Evolutionary conservation across 306 rosid genomes (phyloP).

Genomic region (Cajanus cajan): DNA sequence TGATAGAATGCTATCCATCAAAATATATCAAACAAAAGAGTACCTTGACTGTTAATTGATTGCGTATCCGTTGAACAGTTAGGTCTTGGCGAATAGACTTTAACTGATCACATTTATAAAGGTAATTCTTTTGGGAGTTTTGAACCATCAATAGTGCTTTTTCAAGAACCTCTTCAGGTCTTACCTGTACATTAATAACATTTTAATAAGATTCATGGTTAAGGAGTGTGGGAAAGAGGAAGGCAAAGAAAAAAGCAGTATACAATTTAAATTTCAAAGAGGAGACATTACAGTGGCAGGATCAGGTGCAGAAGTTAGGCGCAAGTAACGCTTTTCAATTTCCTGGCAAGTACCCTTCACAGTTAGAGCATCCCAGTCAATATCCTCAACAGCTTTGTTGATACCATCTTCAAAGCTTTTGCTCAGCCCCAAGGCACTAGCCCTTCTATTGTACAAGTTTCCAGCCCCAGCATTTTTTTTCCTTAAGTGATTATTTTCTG

Average conservation of each 20-base stretch:
- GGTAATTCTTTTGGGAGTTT: constrained; percentile 86
- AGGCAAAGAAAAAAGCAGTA: constrained; percentile 18
- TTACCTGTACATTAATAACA: constrained; percentile 61
- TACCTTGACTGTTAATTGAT: constrained; percentile 93
- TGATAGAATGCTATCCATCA: not conserved
- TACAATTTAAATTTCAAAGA: constrained; percentile 14
- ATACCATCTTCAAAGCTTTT: constrained; percentile 74
- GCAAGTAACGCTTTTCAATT: constrained; percentile 93
- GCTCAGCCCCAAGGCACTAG: constrained; percentile 75
- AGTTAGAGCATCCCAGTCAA: constrained; percentile 99
- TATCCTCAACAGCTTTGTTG: constrained; percentile 93
- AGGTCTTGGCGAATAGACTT: constrained; percentile 99
- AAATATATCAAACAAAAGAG: constrained; percentile 25
- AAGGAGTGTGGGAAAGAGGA: not conserved
- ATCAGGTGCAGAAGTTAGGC: constrained; percentile 98
- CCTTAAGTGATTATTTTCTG: constrained; percentile 56
- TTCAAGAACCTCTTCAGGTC: constrained; percentile 98
- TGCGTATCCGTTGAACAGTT: constrained; percentile 87
- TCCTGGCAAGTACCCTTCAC: constrained; percentile 98
- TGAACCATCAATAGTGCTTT: constrained; percentile 85
- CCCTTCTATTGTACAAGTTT: constrained; percentile 73
- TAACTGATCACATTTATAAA: constrained; percentile 91
- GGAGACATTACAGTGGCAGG: constrained; percentile 69
- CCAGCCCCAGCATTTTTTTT: constrained; percentile 63
- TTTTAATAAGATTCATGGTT: not conserved